Percentiles rank a stretch among this genome's conserved stretches.
Conservation (phyloP, 441 rosid species). For the Macaranga tanarius region DNA sequence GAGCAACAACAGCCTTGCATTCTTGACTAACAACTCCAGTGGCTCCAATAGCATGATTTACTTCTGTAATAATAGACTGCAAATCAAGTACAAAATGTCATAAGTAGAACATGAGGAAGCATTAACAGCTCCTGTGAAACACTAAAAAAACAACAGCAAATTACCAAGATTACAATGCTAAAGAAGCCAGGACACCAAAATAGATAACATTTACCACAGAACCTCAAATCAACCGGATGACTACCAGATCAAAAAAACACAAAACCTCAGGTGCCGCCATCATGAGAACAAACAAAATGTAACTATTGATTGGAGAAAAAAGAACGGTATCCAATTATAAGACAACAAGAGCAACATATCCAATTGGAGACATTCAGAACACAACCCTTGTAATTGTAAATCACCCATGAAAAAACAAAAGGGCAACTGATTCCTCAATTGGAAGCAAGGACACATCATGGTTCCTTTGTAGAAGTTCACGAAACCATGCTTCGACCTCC, state of each 20-base stretch:
- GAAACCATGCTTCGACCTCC: background rate
- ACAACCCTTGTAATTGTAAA: background rate
- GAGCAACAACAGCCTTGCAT: slow-evolving; percentile 65
- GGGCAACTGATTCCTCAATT: no score
- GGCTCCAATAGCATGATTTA: slow-evolving; percentile 85
- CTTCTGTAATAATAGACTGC: slow-evolving; percentile 61
- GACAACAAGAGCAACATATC: background rate
- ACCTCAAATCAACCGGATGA: background rate
- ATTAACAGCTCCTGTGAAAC: background rate
- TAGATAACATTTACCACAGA: background rate
- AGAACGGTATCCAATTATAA: background rate
- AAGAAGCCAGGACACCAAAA: slow-evolving; percentile 1
- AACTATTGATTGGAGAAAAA: no score
- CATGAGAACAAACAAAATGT: no score
- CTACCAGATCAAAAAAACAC: background rate
- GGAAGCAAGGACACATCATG: no score
- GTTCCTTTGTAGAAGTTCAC: no score
- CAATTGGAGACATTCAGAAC: background rate
- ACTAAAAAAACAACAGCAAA: background rate
- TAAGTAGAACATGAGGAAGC: background rate
- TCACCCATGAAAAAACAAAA: background rate
- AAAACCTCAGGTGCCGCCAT: background rate
- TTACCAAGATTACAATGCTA: background rate
- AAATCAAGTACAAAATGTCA: slow-evolving; percentile 5
- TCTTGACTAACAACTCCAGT: slow-evolving; percentile 73